These are phyloP conservation scores for Schizothecium vesticola DNA, from an alignment of 495 filamentous ascomycete species.

Conservation along the genomic window DNA sequence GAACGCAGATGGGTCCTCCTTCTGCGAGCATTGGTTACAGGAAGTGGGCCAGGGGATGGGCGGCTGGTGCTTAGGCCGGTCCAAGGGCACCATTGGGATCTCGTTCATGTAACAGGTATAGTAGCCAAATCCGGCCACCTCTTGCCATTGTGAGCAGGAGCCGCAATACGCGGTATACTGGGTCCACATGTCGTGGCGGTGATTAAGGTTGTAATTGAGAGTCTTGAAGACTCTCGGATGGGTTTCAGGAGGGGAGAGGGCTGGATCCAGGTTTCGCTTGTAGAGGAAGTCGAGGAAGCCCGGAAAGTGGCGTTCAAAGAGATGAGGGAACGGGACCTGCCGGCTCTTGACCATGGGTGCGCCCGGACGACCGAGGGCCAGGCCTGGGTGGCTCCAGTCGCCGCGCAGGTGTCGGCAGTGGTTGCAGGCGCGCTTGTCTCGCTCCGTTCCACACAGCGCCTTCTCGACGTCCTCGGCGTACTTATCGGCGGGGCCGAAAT, in stretches of 20 bases:
- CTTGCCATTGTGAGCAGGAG: constrained; percentile 6
- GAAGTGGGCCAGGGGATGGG: neutral
- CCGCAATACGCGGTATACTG: neutral
- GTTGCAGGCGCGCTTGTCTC: constrained; percentile 15
- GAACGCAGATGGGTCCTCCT: too few species aligned
- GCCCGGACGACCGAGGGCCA: neutral
- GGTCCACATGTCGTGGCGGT: neutral
- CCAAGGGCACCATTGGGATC: neutral
- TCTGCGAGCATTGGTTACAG: neutral
- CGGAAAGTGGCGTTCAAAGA: constrained; percentile 2
- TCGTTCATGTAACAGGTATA: neutral
- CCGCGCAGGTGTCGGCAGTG: constrained; percentile 5
- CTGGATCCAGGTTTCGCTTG: neutral
- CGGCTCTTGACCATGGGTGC: constrained; percentile 1
- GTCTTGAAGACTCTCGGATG: neutral
- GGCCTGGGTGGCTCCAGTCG: neutral
- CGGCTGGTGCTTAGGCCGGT: neutral
- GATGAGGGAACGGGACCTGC: neutral
- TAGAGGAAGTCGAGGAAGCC: neutral
- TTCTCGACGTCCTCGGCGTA: neutral
- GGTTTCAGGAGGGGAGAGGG: neutral
- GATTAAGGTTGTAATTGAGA: neutral
- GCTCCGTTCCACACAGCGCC: constrained; percentile 7
- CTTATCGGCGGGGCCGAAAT: neutral
- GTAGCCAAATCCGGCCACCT: constrained; percentile 1